Evolutionary conservation across 768 basidiomycete species (phyloP).

Genomic region (Lepiota subincarnata): DNA sequence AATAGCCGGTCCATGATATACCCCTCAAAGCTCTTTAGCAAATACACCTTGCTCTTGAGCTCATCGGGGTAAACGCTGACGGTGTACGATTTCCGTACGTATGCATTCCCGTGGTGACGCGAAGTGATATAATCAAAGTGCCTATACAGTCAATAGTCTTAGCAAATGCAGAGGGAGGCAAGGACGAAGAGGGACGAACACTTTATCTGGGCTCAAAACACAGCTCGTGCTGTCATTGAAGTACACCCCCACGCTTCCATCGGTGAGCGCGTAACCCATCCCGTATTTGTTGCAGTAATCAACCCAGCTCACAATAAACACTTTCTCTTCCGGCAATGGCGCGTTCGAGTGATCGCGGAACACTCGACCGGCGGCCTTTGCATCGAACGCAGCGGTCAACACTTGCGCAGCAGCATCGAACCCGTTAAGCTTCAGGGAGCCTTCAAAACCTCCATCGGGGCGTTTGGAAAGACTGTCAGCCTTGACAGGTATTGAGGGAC

Average conservation of each 20-base stretch:
- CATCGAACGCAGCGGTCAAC: conserved; percentile 60
- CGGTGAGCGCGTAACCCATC: conserved; percentile 98
- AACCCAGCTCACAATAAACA: conserved; percentile 98
- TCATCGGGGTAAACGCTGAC: conserved; percentile 74
- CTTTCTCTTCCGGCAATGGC: conserved; percentile 52
- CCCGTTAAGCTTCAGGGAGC: conserved; percentile 37
- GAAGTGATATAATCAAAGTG: conserved; percentile 87
- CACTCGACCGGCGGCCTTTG: conserved; percentile 55
- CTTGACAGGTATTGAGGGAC: not conserved
- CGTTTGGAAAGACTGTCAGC: not conserved
- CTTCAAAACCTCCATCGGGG: conserved; percentile 1
- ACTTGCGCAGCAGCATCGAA: conserved; percentile 63
- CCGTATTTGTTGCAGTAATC: conserved; percentile 99
- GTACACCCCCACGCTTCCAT: conserved; percentile 91
- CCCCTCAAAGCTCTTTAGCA: conserved; percentile 89
- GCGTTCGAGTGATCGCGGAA: conserved; percentile 44
- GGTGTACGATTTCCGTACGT: conserved; percentile 67
- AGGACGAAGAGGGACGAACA: conserved; percentile 46
- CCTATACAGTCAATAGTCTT: conserved; percentile 33
- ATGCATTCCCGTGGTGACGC: conserved; percentile 60
- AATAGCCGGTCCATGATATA: conserved; percentile 93
- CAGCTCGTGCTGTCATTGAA: conserved; percentile 94
- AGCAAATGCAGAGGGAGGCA: not conserved
- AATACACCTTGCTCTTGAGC: conserved; percentile 85
- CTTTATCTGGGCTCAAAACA: conserved; percentile 80